These are phyloP conservation scores for Thozetella sp. DNA, from an alignment of 495 filamentous ascomycete genomes.

Conservation along the genomic window DNA sequence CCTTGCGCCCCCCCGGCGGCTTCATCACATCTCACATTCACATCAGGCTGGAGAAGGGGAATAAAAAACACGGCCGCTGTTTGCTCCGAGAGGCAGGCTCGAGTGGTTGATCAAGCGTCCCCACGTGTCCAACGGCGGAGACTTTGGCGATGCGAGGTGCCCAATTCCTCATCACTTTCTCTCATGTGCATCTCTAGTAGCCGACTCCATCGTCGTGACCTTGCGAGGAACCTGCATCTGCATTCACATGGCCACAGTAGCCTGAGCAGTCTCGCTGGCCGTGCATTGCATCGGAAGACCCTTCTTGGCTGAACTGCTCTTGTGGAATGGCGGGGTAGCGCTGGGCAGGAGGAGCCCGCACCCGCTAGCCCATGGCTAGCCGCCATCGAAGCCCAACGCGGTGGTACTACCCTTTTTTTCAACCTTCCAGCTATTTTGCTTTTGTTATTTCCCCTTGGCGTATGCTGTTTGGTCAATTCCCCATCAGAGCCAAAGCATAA, in stretches of 20 bases:
- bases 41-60: background rate
- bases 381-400: background rate
- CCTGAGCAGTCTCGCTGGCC: background rate
- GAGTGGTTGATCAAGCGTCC: too few relatives aligned
- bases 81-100: too few relatives aligned
- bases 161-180: background rate
- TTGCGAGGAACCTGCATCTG: background rate
- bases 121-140: too few relatives aligned
- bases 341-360: too few relatives aligned
- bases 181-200: background rate
- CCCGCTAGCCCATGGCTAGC: background rate
- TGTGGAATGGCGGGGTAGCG: background rate
- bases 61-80: too few relatives aligned
- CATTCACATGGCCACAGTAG: background rate
- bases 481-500: background rate
- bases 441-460: too few relatives aligned
- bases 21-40: background rate
- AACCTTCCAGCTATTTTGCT: too few relatives aligned
- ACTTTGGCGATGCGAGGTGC: background rate
- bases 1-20: too few relatives aligned
- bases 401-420: too few relatives aligned
- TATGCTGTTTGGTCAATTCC: conserved; percentile 1
- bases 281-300: conserved; percentile 2
- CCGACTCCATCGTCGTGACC: background rate
- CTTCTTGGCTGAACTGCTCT: background rate